These are phyloP conservation scores for Coprinellus aureogranulatus DNA, from an alignment of 768 basidiomycete species.

Conservation along the genomic window DNA sequence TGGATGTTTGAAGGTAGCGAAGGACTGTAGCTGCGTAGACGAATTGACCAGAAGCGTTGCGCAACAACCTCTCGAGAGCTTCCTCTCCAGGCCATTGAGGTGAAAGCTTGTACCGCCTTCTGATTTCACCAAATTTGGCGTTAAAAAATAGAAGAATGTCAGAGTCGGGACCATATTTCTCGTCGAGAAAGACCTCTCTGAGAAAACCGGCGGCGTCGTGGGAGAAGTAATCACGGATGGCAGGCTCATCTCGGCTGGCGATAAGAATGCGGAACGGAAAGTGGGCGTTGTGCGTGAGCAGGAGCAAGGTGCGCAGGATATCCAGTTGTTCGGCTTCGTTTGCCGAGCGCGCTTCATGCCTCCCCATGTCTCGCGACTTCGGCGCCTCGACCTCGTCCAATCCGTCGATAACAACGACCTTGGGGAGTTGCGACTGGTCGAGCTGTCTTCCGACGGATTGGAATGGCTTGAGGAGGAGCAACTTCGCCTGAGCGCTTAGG, in stretches of 20 bases:
- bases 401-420: slow-evolving; percentile 22
- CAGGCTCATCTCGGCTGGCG: slow-evolving; percentile 3
- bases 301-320: slow-evolving; percentile 1
- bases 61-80: not conserved
- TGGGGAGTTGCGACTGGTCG: not conserved
- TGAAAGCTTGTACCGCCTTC: slow-evolving; percentile 1
- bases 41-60: slow-evolving; percentile 12
- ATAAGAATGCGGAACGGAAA: slow-evolving; percentile 3
- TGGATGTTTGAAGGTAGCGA: slow-evolving; percentile 4
- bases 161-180: not conserved
- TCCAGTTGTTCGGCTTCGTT: not conserved
- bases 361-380: not conserved
- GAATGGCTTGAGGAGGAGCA: slow-evolving; percentile 16
- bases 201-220: not conserved
- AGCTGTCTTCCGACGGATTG: not conserved
- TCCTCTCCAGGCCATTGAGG: not conserved
- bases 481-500: slow-evolving; percentile 12
- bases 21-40: slow-evolving; percentile 14
- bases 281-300: not conserved
- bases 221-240: not conserved
- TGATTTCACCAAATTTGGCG: not conserved
- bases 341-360: not conserved
- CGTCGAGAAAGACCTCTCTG: not conserved
- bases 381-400: slow-evolving; percentile 24
- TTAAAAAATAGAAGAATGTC: not conserved